Evolutionary conservation across 305 asterid species (phyloP), one percentile per base, ranked within the genome.

Genomic region (Nicotiana rustica): DNA sequence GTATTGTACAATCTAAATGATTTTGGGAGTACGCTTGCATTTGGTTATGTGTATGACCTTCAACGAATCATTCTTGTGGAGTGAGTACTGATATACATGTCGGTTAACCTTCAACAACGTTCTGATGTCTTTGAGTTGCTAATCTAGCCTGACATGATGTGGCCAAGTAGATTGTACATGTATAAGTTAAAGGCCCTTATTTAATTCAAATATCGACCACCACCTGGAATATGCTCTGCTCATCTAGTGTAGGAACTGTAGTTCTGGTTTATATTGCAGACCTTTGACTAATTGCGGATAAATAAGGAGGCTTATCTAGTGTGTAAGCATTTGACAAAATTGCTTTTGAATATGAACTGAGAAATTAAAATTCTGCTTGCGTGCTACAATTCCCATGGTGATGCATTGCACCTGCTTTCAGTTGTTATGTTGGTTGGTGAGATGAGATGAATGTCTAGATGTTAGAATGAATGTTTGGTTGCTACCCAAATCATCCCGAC

Each of bases 261-360:
- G 18, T 3, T 55, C 60, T 55, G 18, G 60, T 55, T 55, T 55
- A 55, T 49, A 12, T 75, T 75, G 44, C 80, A 8, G 44, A 52
- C 15, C 47, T 6, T 47, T 13, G 36, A 3, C 59, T 38, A 21
- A 73, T 13, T 73, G 13, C 15, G 29, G 65, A 75, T 52, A 52
- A 75, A 21, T 75, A 41, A 47, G 47, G 79, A 75, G 64, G 65
- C 80, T 75, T 75, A 21, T 29, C 65, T 29, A 14, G 3, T 25
- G 9, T 52, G 65, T 52, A 15, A 12, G 8, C 65, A 47, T 21
- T 47, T 73, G 79, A 47, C 61, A 44, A 71, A 44, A 10, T 70
- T 38, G 2, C 13, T 73, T 71, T 19, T 44, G 60, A 44, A 19
- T 36, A 73, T 73, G 21, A 73, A 73, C 19, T 1, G 59, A 47